Evolutionary conservation across 1,284 basidiomycete genomes (phyloP), one percentile per base, ranked within the genome.

Genomic region (Apiotrichum akiyoshidainum): DNA sequence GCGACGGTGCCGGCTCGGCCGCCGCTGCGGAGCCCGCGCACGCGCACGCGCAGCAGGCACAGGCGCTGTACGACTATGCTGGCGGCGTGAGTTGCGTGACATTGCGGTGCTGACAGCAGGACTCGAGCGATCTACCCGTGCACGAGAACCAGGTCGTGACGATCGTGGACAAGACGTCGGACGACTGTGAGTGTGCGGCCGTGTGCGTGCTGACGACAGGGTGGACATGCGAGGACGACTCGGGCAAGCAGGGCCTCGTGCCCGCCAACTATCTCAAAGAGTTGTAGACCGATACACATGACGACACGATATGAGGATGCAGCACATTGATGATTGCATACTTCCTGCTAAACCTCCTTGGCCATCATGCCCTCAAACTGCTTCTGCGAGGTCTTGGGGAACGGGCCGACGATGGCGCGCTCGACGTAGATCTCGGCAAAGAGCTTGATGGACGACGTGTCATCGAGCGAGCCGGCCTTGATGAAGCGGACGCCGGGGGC

Each of bases 141-240:
- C 69, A 72, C 46, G 60, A 62, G 14, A 65, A 66, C 19, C 71
- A 77, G 63, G 63, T 74, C n/a, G 70, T 77, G 11, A 74, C 67
- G 52, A 63, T 77, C 34, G 46, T 73, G 11, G 70, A 69, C 41
- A 74, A 72, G 70, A 74, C 73, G 19, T 71, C 70, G 34, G 59
- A 51, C 1, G 75, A 77, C 54, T 77, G 75, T 76, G 49, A 65
- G 74, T 68, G 33, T 17, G 14, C 14, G 11, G 9, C 10, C 22
- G 10, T 35, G n/a, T n/a, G 14, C 1, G 39, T 17, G 53, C 46
- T 52, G 54, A 58, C 49, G 6, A 0, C 55, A 76, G 74, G 74
- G 75, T 77, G 75, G 75, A 77, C 69, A 46, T 77, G 75, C 49
- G 67, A 73, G 52, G 73, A 75, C 55, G 72, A 68, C 14, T 68